A percentile compares a stretch with the other conserved stretches of the same genome.
These are phyloP conservation scores for Fragilariopsis cylindrus DNA, from an alignment of 108 stramenopile species.

Conservation along the genomic window DNA sequence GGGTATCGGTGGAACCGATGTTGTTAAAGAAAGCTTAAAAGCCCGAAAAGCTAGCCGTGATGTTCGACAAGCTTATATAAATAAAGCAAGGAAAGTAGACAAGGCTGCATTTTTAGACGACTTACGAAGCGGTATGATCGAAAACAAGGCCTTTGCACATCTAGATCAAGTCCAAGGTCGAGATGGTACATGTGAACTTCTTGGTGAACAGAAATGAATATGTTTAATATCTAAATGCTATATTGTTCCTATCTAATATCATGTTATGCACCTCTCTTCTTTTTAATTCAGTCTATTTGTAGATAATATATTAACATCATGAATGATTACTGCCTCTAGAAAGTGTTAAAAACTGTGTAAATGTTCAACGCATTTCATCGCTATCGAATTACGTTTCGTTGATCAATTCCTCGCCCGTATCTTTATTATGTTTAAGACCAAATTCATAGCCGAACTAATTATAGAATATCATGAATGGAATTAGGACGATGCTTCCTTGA, in stretches of 20 bases:
- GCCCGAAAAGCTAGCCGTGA: conserved; percentile 53
- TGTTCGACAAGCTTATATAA: conserved; percentile 53
- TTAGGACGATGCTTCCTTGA: conserved; percentile 1
- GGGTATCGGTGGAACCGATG: conserved; percentile 75
- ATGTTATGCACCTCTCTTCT: too few relatives aligned
- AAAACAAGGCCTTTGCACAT: conserved; percentile 73
- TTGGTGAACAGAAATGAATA: neutral
- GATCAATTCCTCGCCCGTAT: too few relatives aligned
- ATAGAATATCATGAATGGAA: conserved; percentile 5
- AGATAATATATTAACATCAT: too few relatives aligned
- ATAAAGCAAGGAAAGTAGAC: conserved; percentile 73
- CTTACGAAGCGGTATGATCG: conserved; percentile 73
- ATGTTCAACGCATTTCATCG: too few relatives aligned
- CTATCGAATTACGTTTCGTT: too few relatives aligned
- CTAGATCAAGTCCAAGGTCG: conserved; percentile 64
- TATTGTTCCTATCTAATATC: too few relatives aligned
- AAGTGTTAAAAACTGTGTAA: too few relatives aligned
- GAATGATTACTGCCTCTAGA: too few relatives aligned
- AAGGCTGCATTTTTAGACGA: conserved; percentile 82
- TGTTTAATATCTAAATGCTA: too few relatives aligned
- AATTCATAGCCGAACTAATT: neutral
- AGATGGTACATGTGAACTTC: conserved; percentile 27
- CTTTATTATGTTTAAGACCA: too few relatives aligned
- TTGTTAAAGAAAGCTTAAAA: conserved; percentile 60
- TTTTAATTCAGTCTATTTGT: too few relatives aligned